Evolutionary conservation across 805 yeast species (phyloP).

Genomic region (Kodamaea sagamina): DNA sequence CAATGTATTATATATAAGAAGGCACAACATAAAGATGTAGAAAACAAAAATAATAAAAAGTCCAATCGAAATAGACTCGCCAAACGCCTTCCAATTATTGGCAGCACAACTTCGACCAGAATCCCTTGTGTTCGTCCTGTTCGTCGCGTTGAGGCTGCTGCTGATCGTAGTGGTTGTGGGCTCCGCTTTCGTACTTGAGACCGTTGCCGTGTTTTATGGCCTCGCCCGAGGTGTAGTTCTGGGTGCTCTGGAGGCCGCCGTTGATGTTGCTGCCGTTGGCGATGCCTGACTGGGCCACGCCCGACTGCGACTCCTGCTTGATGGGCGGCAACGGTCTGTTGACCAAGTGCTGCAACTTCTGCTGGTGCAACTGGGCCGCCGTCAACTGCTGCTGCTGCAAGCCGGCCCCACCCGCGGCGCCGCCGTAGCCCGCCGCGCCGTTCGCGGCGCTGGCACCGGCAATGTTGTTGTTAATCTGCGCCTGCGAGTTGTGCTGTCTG

Average conservation of each 20-base stretch:
- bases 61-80: conserved; percentile 6
- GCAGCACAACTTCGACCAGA: conserved; percentile 47
- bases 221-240: conserved; percentile 19
- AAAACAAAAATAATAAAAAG: neutral
- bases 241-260: conserved; percentile 26
- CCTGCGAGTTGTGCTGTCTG: conserved; percentile 32
- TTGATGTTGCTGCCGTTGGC: conserved; percentile 20
- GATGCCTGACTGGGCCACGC: conserved; percentile 14
- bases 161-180: conserved; percentile 38
- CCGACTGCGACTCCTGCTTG: conserved; percentile 39
- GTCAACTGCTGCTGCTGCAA: conserved; percentile 37
- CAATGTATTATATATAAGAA: conserved; percentile 5
- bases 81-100: conserved; percentile 24
- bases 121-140: conserved; percentile 39
- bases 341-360: conserved; percentile 49
- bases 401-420: conserved; percentile 12
- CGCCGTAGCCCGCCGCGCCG: conserved; percentile 9
- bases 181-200: conserved; percentile 16
- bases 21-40: conserved; percentile 6
- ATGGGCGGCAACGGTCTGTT: conserved; percentile 51
- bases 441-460: conserved; percentile 12
- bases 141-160: conserved; percentile 35
- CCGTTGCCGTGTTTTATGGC: conserved; percentile 18
- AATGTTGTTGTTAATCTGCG: conserved; percentile 22
- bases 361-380: conserved; percentile 52